Evolutionary conservation across 2,329 filamentous ascomycete species (phyloP).

Genomic region (Penicillium sp.): DNA sequence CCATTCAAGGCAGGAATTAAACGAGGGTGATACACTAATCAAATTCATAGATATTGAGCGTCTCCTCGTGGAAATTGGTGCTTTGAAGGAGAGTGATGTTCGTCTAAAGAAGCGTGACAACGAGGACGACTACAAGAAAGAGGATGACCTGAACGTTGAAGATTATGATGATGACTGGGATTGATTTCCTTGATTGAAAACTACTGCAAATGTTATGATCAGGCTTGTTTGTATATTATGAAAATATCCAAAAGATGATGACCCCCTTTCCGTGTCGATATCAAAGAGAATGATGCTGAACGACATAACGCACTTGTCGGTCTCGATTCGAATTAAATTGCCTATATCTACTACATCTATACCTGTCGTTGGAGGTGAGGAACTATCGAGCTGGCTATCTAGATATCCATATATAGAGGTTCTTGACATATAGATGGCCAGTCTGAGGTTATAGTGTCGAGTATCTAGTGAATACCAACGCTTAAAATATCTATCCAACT

Average conservation of each 20-base stretch:
- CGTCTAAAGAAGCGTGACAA: conserved; percentile 63
- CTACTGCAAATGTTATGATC: conserved; percentile 17
- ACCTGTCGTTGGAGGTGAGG: not conserved
- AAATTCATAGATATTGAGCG: conserved; percentile 65
- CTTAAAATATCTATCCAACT: not conserved
- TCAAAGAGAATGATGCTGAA: not conserved
- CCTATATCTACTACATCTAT: not conserved
- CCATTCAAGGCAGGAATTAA: not conserved
- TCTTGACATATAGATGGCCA: not conserved
- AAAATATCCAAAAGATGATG: conserved; percentile 8
- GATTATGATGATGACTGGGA: conserved; percentile 59
- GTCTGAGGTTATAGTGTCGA: not conserved
- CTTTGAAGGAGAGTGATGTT: conserved; percentile 73
- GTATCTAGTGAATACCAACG: not conserved
- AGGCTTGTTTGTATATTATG: conserved; percentile 24
- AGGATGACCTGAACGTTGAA: conserved; percentile 47
- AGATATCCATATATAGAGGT: not conserved
- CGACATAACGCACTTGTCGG: not conserved
- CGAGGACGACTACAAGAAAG: conserved; percentile 53
- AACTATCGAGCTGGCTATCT: not conserved
- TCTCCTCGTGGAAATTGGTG: conserved; percentile 77
- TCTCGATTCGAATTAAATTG: not conserved
- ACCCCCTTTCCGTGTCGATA: not conserved
- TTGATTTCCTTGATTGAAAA: conserved; percentile 32
- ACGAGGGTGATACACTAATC: not conserved